These are phyloP conservation scores for Plasmodium chabaudi DNA, from an alignment of 169 alveolate species.

Conservation along the genomic window DNA sequence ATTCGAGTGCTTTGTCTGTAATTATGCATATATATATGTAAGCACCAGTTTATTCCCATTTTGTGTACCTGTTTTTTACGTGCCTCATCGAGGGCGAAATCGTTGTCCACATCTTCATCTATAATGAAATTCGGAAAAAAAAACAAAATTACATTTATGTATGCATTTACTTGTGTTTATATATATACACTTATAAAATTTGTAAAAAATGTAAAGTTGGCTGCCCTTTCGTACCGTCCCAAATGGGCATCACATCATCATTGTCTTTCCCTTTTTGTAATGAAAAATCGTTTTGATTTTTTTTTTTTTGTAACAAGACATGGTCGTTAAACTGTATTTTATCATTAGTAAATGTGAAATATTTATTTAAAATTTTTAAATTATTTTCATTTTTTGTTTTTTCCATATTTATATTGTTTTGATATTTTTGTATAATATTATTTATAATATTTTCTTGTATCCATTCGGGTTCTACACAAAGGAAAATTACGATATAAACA, in stretches of 20 bases:
- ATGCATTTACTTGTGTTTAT: no score
- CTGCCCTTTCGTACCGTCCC: not conserved
- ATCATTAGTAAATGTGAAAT: constrained; percentile 27
- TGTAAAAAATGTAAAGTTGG: not conserved
- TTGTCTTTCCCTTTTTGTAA: no score
- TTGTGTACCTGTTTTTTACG: constrained; percentile 29
- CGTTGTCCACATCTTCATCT: constrained; percentile 29
- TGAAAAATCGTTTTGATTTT: not conserved
- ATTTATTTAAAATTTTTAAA: constrained; percentile 13
- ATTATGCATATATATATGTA: not conserved
- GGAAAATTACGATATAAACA: not conserved
- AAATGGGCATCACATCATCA: not conserved
- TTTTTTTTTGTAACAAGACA: constrained; percentile 11
- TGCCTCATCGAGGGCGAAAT: constrained; percentile 10
- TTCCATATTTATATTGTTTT: not conserved
- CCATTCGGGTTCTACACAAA: constrained; percentile 59
- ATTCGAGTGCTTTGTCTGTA: no score
- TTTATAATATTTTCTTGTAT: constrained; percentile 28
- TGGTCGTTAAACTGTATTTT: constrained; percentile 16
- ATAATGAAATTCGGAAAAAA: not conserved
- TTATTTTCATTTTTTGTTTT: constrained; percentile 43
- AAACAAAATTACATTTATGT: not conserved
- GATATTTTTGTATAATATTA: constrained; percentile 18
- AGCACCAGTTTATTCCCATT: not conserved
- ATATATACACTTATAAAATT: not conserved